Evolutionary conservation across 2,329 filamentous ascomycete species (phyloP), one percentile per base, ranked within the genome.

Genomic region (Pseudofabraea citricarpa): DNA sequence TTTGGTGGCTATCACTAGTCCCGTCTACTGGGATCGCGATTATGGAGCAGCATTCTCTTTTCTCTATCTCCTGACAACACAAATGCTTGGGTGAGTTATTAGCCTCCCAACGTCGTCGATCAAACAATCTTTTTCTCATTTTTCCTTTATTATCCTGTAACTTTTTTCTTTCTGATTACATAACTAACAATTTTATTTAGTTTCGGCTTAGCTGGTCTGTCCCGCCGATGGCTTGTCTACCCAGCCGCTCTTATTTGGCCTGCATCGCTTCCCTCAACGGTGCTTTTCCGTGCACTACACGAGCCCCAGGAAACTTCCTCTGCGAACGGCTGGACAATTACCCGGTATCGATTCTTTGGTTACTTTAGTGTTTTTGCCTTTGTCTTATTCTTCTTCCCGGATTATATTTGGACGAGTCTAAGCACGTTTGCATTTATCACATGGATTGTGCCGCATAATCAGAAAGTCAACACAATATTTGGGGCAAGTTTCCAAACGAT

Each of bases 1-100:
- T 3, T 47, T 64, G 6, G 57, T 63, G 3, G 57, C 61, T 3
- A 64, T 65, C 32, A 50, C 54, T 31, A 64, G 60, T 40, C 61
- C 60, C 8, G 55, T 59, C 2, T 65, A 60, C 37, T 65, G 62
- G 61, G 52, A 58, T 41, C 55, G 51, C 4, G 59, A 65, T 26
- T 61, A 79, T 75, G 63, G 64, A 45, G 68, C 69, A 41, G 64
- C 61, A 2, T 84, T 83, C 3, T 88, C 88, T 52, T 82, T 83
- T 2, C 87, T 83, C 2, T 83, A 87, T 50, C 81, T 87, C 35
- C 75, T 89, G 39, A 68, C 86, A 3, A 83, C 83, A 0, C 83
- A 87, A 62, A 65, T 78, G 19, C 72, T 83, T n/a, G 46, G 48
- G 48, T 48, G 29, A 43, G 40, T 42, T 36, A 1, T 13, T 15